These are phyloP conservation scores for Teratosphaeria destructans DNA, from an alignment of 2,329 filamentous ascomycete species.

Conservation along the genomic window DNA sequence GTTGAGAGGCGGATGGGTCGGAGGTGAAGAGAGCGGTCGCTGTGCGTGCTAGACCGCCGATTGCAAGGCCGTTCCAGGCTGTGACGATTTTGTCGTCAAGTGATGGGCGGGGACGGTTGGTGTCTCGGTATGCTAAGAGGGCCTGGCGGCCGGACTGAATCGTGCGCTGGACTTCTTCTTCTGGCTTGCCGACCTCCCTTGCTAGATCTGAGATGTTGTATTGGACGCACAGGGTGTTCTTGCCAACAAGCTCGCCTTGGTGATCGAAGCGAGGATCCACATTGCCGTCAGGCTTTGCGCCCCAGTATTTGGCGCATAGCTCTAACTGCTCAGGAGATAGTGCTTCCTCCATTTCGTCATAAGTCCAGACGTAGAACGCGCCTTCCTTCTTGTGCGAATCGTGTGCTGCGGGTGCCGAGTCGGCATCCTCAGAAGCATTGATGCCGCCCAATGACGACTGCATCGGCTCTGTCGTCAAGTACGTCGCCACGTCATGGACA, in stretches of 20 bases:
- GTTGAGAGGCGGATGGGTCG: slow-evolving; percentile 34
- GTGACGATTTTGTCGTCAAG: slow-evolving; percentile 83
- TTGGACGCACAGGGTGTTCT: slow-evolving; percentile 73
- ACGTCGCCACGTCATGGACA: slow-evolving; percentile 75
- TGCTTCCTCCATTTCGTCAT: slow-evolving; percentile 71
- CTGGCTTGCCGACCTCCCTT: slow-evolving; percentile 61
- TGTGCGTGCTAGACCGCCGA: slow-evolving; percentile 69
- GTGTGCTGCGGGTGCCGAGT: slow-evolving; percentile 63
- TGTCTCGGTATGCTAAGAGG: slow-evolving; percentile 60
- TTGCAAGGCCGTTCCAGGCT: slow-evolving; percentile 80
- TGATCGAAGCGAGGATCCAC: slow-evolving; percentile 72
- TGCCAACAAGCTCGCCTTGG: slow-evolving; percentile 87
- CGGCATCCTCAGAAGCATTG: slow-evolving; percentile 80
- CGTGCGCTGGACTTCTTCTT: slow-evolving; percentile 56
- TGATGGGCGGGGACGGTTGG: slow-evolving; percentile 62
- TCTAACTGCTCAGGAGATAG: slow-evolving; percentile 59
- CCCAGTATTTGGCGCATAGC: slow-evolving; percentile 74
- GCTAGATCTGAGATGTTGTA: slow-evolving; percentile 59
- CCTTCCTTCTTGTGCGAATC: slow-evolving; percentile 80
- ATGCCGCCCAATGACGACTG: slow-evolving; percentile 62
- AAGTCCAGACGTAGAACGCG: slow-evolving; percentile 89
- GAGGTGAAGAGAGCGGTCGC: slow-evolving; percentile 56
- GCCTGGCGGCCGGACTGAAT: slow-evolving; percentile 58
- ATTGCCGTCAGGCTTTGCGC: slow-evolving; percentile 74
- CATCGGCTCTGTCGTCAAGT: slow-evolving; percentile 64